A percentile compares a stretch with the other conserved stretches of the same genome.
Conservation (phyloP, 495 filamentous ascomycete genomes). For the Pyronema domesticum region DNA sequence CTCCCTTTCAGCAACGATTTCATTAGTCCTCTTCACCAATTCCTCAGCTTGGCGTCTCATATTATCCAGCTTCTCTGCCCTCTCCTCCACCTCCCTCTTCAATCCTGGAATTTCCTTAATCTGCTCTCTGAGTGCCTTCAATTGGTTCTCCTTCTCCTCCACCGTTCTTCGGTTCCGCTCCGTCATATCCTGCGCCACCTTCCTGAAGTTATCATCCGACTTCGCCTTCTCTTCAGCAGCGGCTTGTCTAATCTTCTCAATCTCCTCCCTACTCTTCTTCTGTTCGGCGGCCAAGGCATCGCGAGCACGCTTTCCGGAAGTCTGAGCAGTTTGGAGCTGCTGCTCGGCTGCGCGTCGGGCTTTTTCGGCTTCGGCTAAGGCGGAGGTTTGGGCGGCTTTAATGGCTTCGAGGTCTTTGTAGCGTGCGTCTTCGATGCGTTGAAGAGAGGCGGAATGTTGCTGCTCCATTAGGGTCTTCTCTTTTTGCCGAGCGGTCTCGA, state of each 20-base stretch:
- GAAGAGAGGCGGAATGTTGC: background rate
- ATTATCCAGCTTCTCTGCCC: slow-evolving; percentile 3
- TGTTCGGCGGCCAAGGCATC: slow-evolving; percentile 49
- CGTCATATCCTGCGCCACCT: slow-evolving; percentile 16
- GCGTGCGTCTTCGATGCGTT: background rate
- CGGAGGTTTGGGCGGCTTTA: background rate
- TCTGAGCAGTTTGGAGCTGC: slow-evolving; percentile 27
- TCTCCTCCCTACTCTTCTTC: slow-evolving; percentile 45
- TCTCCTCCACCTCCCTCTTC: slow-evolving; percentile 3
- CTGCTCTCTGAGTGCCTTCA: slow-evolving; percentile 8
- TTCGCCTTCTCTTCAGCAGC: slow-evolving; percentile 40
- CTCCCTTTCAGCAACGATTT: background rate
- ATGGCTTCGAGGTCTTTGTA: background rate
- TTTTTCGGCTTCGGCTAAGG: background rate
- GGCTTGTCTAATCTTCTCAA: slow-evolving; percentile 50
- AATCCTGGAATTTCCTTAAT: background rate
- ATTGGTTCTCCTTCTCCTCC: slow-evolving; percentile 13
- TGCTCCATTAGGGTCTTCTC: background rate
- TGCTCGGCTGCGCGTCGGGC: background rate
- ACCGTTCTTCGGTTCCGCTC: slow-evolving; percentile 14
- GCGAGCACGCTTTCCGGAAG: slow-evolving; percentile 53
- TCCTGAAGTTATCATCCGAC: slow-evolving; percentile 16
- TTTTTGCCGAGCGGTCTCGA: background rate
- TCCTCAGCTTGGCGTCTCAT: slow-evolving; percentile 15
- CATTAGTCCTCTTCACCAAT: background rate